A percentile compares a stretch with the other conserved stretches of the same genome.
Evolutionary conservation across 495 filamentous ascomycete genomes (phyloP).

Genomic region (Penicillium lagena): DNA sequence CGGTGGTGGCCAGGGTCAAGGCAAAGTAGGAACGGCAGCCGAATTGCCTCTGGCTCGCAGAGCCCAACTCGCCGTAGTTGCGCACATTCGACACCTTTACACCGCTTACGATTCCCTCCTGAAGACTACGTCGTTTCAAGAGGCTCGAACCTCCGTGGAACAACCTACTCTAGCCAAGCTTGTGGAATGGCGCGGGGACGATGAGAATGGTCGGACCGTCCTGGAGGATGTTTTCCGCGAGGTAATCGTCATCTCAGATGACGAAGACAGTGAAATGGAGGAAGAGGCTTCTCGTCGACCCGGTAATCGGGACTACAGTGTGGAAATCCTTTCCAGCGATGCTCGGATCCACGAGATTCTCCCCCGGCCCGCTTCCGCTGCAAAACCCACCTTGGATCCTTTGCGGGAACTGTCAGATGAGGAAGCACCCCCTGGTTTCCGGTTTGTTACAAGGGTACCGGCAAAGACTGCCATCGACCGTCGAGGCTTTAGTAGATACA

Average conservation of each 20-base stretch:
- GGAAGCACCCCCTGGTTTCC: slow-evolving; percentile 32
- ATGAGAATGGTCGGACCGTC: slow-evolving; percentile 67
- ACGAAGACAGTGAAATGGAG: slow-evolving; percentile 59
- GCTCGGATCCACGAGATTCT: slow-evolving; percentile 26
- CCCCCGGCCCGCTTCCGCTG: slow-evolving; percentile 20
- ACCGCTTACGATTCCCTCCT: slow-evolving; percentile 82
- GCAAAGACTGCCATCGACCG: slow-evolving; percentile 29
- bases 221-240: slow-evolving; percentile 77
- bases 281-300: slow-evolving; percentile 23
- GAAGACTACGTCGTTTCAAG: slow-evolving; percentile 53
- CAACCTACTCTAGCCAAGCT: slow-evolving; percentile 63
- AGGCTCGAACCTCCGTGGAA: slow-evolving; percentile 67
- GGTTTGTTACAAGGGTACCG: slow-evolving; percentile 21
- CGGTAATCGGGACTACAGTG: slow-evolving; percentile 24
- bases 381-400: slow-evolving; percentile 8
- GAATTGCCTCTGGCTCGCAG: slow-evolving; percentile 64
- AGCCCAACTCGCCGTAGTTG: slow-evolving; percentile 75
- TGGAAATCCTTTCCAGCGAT: slow-evolving; percentile 35
- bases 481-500: slow-evolving; percentile 43
- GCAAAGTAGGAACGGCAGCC: slow-evolving; percentile 62
- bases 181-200: slow-evolving; percentile 83
- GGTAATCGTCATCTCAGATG: slow-evolving; percentile 75
- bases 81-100: slow-evolving; percentile 80
- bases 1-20: slow-evolving; percentile 32
- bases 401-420: slow-evolving; percentile 23